Evolutionary conservation across 306 rosid species (phyloP).

Genomic region (Quercus gilva): DNA sequence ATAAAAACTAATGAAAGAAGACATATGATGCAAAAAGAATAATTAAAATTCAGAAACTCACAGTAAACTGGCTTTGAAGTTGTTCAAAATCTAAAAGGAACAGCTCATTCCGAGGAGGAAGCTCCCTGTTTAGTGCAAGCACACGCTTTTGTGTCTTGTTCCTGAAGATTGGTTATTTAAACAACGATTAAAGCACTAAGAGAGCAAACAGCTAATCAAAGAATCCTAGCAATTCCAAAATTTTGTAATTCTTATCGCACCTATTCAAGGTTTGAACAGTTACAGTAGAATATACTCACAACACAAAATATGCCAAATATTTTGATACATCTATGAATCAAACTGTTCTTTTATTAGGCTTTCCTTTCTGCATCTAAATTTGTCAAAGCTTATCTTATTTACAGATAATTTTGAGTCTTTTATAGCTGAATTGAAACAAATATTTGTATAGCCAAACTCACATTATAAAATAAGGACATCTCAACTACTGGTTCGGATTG

Average conservation of each 20-base stretch:
- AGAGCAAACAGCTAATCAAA: not conserved
- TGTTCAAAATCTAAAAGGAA: slow-evolving; percentile 88
- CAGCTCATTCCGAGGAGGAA: slow-evolving; percentile 95
- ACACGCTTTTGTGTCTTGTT: slow-evolving; percentile 94
- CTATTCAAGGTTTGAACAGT: not conserved
- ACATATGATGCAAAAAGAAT: not conserved
- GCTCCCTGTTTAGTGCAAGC: slow-evolving; percentile 74
- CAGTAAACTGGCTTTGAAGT: slow-evolving; percentile 84
- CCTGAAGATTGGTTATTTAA: slow-evolving; percentile 46
- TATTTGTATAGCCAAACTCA: not conserved
- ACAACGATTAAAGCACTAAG: not conserved
- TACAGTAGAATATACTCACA: not conserved
- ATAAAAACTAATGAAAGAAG: slow-evolving; percentile 5
- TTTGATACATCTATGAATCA: not conserved
- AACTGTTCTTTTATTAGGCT: not conserved
- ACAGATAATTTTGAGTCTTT: not conserved
- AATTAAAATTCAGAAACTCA: slow-evolving; percentile 40
- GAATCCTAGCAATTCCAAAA: not conserved
- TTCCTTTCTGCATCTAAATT: not conserved
- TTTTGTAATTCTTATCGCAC: not conserved
- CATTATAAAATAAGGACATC: not conserved
- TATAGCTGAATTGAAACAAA: not conserved
- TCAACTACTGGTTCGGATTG: not conserved
- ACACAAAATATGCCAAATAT: not conserved
- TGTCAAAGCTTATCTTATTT: not conserved